Percentiles rank a stretch among this genome's conserved stretches.
Evolutionary conservation across 2,329 filamentous ascomycete genomes (phyloP).

Genomic region (Penicillium sp.): DNA sequence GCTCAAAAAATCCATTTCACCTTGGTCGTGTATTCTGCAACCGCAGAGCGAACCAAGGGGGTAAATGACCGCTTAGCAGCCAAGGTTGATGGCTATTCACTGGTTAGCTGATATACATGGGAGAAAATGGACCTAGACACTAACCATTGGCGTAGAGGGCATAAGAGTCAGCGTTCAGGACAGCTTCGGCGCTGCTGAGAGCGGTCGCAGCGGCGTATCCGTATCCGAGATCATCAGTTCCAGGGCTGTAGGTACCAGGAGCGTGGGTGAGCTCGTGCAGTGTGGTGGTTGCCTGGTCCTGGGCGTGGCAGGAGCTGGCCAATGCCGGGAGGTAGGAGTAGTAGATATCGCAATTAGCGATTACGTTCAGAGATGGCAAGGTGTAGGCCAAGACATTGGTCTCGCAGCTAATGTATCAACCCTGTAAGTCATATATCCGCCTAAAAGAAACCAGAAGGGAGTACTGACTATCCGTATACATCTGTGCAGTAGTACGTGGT

Average conservation of each 20-base stretch:
- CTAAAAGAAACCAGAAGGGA: background rate
- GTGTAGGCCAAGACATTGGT: constrained; percentile 60
- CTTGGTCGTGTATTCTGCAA: background rate
- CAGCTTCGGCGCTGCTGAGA: constrained; percentile 49
- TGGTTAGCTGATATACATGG: constrained; percentile 1
- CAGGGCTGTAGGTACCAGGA: constrained; percentile 51
- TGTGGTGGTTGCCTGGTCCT: constrained; percentile 63
- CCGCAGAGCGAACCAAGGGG: background rate
- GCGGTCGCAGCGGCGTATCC: constrained; percentile 51
- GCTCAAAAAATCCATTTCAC: background rate
- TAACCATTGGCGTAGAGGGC: constrained; percentile 52
- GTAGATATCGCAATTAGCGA: constrained; percentile 63
- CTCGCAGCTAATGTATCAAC: constrained; percentile 38
- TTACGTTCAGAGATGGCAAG: constrained; percentile 51
- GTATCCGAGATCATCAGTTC: constrained; percentile 58
- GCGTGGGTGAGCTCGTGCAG: constrained; percentile 65
- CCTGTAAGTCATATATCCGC: background rate
- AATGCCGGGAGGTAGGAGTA: constrained; percentile 49
- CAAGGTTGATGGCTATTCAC: constrained; percentile 17
- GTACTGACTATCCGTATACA: constrained; percentile 42
- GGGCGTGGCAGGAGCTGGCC: constrained; percentile 54
- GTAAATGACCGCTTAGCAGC: constrained; percentile 13
- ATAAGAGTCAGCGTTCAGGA: constrained; percentile 64
- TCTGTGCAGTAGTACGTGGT: constrained; percentile 60
- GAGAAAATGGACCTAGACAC: background rate